Evolutionary conservation across 164 flowering plant species (phyloP).

Genomic region (Buxus sempervirens): DNA sequence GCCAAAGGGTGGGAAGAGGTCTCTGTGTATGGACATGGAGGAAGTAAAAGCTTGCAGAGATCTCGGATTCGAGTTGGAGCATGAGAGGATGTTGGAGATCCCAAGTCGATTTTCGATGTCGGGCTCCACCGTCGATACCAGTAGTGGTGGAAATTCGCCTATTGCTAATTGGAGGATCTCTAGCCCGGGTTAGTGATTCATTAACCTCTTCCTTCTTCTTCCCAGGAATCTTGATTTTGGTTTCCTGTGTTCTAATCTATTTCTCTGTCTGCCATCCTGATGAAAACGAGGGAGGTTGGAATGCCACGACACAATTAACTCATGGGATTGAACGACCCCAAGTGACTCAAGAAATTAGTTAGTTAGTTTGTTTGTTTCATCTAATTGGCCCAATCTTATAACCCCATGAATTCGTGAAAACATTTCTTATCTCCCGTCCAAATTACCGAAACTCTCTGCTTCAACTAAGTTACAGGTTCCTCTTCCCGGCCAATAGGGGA

Average conservation of each 20-base stretch:
- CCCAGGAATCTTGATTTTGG: neutral
- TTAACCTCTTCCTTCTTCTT: neutral
- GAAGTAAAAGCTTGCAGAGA: conserved; percentile 74
- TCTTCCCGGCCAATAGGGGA: too few species aligned
- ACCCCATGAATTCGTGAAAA: too few species aligned
- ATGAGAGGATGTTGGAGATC: conserved; percentile 39
- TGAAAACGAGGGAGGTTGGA: too few species aligned
- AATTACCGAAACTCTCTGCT: too few species aligned
- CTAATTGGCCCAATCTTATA: too few species aligned
- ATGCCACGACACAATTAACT: too few species aligned
- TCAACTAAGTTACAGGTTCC: too few species aligned
- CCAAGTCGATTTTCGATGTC: conserved; percentile 34
- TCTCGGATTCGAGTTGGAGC: conserved; percentile 65
- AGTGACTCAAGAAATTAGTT: too few species aligned
- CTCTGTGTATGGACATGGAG: conserved; percentile 58
- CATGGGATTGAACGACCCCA: too few species aligned
- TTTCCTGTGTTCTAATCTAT: neutral
- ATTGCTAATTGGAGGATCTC: conserved; percentile 64
- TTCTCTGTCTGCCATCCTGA: too few species aligned
- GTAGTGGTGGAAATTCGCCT: conserved; percentile 60
- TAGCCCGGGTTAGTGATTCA: conserved; percentile 46
- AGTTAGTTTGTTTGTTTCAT: too few species aligned
- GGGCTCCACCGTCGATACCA: conserved; percentile 37
- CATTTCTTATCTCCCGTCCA: too few species aligned
- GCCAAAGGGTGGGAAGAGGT: conserved; percentile 55